Evolutionary conservation across 1,284 basidiomycete species (phyloP).

Genomic region (Fomitopsis pinicola): DNA sequence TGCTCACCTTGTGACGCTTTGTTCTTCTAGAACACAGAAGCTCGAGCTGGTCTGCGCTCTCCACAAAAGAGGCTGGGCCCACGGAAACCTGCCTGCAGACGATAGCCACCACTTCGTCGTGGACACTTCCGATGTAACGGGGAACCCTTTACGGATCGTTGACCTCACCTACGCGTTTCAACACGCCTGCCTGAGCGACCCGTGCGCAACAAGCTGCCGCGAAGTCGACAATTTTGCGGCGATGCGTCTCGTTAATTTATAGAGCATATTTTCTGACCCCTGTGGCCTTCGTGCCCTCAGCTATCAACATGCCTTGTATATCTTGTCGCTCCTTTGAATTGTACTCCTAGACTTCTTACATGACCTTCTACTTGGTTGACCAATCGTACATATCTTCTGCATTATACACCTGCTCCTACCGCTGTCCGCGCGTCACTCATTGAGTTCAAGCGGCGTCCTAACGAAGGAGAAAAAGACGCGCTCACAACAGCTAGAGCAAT

Average conservation of each 20-base stretch:
- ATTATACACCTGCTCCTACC: too few relatives aligned
- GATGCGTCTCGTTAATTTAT: not conserved
- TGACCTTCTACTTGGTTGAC: too few relatives aligned
- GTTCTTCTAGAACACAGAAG: not conserved
- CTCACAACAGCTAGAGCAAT: too few relatives aligned
- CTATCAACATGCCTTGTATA: too few relatives aligned
- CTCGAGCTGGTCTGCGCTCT: not conserved
- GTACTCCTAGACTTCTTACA: too few relatives aligned
- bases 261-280: not conserved
- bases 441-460: too few relatives aligned
- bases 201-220: not conserved
- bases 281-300: too few relatives aligned
- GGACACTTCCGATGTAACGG: not conserved
- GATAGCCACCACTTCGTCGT: not conserved
- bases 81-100: not conserved
- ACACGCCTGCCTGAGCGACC: not conserved
- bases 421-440: too few relatives aligned
- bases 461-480: too few relatives aligned
- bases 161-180: not conserved
- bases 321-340: too few relatives aligned
- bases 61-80: slow-evolving; percentile 1
- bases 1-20: not conserved
- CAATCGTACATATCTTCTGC: too few relatives aligned
- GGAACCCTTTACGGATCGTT: slow-evolving; percentile 1
- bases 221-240: not conserved